These are phyloP conservation scores for Phylloporus sp. DNA, from an alignment of 768 basidiomycete genomes.

Conservation along the genomic window DNA sequence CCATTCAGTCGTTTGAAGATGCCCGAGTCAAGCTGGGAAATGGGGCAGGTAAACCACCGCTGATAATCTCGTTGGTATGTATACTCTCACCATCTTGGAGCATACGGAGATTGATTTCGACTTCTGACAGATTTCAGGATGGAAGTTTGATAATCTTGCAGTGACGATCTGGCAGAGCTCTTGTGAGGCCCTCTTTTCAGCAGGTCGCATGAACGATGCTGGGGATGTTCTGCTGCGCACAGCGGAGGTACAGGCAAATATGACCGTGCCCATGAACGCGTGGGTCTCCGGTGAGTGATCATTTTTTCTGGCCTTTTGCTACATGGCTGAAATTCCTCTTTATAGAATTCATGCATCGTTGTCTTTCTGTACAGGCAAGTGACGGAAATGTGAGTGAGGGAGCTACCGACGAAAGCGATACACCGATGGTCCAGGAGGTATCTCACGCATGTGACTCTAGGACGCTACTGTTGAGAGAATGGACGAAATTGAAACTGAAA, in stretches of 20 bases:
- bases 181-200: constrained; percentile 3
- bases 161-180: not conserved
- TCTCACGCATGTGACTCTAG: not conserved
- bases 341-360: not conserved
- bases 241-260: not conserved
- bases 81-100: too few relatives aligned
- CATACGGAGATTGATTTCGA: too few relatives aligned
- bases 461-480: not conserved
- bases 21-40: not conserved
- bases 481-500: constrained; percentile 2
- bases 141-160: constrained; percentile 3
- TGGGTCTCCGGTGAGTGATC: not conserved
- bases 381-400: not conserved
- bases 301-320: not conserved
- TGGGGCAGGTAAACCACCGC: not conserved
- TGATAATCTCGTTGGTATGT: not conserved
- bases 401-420: not conserved
- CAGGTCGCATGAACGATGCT: not conserved
- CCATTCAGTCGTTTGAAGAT: not conserved
- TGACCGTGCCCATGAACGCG: not conserved
- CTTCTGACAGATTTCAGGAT: constrained; percentile 8
- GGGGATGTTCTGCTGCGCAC: not conserved
- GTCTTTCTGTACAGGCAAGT: not conserved
- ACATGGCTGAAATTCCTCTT: too few relatives aligned
- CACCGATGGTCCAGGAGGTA: not conserved